These are phyloP conservation scores for Lactarius psammicola DNA, from an alignment of 768 basidiomycete species.

Conservation along the genomic window DNA sequence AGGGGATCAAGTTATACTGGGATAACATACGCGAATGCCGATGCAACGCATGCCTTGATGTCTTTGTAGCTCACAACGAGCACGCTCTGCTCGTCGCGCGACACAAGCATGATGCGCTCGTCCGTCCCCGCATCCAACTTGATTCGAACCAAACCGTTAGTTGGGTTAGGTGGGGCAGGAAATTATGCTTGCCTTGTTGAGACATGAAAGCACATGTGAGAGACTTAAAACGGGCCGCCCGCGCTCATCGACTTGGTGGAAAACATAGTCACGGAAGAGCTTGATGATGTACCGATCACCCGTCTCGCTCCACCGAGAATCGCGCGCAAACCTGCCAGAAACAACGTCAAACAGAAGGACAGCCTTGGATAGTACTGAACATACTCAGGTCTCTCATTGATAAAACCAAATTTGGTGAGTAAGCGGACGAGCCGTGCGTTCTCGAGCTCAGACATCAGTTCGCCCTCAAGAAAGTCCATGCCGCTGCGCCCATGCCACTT, in stretches of 20 bases:
- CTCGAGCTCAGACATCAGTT: conserved; percentile 87
- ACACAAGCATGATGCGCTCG: conserved; percentile 91
- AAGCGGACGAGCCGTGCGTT: conserved; percentile 89
- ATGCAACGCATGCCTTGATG: conserved; percentile 79
- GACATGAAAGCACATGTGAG: conserved; percentile 83
- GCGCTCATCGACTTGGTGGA: conserved; percentile 92
- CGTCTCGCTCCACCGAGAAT: conserved; percentile 96
- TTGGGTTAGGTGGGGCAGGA: neutral
- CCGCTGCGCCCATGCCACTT: conserved; percentile 47
- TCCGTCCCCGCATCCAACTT: conserved; percentile 93
- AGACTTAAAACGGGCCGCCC: conserved; percentile 89
- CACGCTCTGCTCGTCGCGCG: conserved; percentile 94
- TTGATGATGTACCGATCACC: conserved; percentile 98
- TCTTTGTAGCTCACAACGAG: conserved; percentile 93
- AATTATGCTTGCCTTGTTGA: conserved; percentile 77
- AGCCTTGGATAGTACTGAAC: conserved; percentile 35
- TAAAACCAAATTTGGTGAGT: conserved; percentile 93
- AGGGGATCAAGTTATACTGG: neutral
- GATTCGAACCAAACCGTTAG: conserved; percentile 11
- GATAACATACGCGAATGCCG: conserved; percentile 73
- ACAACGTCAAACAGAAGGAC: neutral
- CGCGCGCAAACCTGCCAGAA: conserved; percentile 79
- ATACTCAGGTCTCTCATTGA: conserved; percentile 98
- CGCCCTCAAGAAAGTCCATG: conserved; percentile 75
- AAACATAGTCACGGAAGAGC: conserved; percentile 96